Base-by-base conservation (phyloP, 805 yeast species). In the Kluyveromyces siamensis region DNA sequence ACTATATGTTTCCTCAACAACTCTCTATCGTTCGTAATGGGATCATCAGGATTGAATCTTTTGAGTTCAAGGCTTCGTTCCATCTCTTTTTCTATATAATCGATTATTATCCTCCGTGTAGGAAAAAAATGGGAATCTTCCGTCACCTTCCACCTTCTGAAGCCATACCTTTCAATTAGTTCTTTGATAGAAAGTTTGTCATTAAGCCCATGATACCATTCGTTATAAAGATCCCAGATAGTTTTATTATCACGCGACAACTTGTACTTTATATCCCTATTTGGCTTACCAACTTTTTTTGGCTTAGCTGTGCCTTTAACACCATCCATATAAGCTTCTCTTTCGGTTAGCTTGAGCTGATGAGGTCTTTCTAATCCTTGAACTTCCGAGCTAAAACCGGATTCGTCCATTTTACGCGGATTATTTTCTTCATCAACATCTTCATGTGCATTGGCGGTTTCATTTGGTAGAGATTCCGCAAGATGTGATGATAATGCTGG, bases 121-220 rank as follows among this genome's bases (percentile, higher is more conserved):
- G 71, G 71, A 40, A 67, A 67, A 44, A 67, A 67, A 53, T 67
- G 71, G 1, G 71, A 67, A 50, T 67, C 71, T 9, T 65, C 69
- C 35, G 61, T 59, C 2, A 67, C 71, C 49, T 67, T 67, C 71
- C 71, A 67, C 14, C 68, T 57, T 45, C 71, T 57, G 60, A 62
- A 63, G 7, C 71, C 71, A 50, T 61, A 66, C 11, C 55, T 60
- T 40, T 66, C 63, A 30, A 67, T 67, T 44, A 67, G 46, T 17
- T 55, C 56, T 36, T 59, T 59, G 17, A 67, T 62, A 8, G 71
- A 57, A 27, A 56, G 55, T 41, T 62, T 57, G 10, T 67, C 66
- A 42, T 61, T 62, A n/a, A 67, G 48, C 3, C 71, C 71, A 48
- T 61, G 56, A 42, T 62, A 67, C 71, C 71, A 67, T 48, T 67